phyloP scores from a whole-genome alignment of 148 eudicot species.

The Amaranthus palmeri region DNA sequence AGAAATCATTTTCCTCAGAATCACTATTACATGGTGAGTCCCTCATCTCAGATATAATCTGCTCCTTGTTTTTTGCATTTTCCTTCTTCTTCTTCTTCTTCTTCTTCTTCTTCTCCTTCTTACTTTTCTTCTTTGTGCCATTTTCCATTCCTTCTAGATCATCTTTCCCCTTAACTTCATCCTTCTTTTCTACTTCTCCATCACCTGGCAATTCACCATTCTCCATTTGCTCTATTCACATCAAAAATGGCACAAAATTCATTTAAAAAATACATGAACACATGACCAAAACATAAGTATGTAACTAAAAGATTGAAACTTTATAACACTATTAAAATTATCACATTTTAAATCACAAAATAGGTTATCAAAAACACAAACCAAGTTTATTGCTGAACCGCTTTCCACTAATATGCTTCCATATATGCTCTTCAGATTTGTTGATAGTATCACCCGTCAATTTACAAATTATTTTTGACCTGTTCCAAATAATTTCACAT shows the following conservation, averaged over 20 bases:
- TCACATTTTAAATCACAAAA: background rate
- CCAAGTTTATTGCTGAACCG: constrained; percentile 80
- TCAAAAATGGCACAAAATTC: background rate
- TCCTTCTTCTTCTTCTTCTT: constrained; percentile 28
- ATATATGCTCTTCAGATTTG: constrained; percentile 92
- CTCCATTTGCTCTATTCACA: constrained; percentile 66
- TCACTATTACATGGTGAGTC: constrained; percentile 44
- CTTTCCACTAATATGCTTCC: constrained; percentile 95
- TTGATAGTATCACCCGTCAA: constrained; percentile 72
- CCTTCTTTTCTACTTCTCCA: constrained; percentile 22
- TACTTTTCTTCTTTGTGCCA: constrained; percentile 31
- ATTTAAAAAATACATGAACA: background rate
- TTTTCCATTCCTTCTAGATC: constrained; percentile 30
- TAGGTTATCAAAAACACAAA: constrained; percentile 26
- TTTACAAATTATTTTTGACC: constrained; percentile 76
- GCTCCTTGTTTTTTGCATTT: constrained; percentile 32
- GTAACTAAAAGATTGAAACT: background rate
- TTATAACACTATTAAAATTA: background rate
- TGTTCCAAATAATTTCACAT: constrained; percentile 25
- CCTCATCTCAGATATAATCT: constrained; percentile 37
- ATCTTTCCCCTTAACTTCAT: constrained; percentile 26
- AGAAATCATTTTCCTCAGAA: constrained; percentile 59
- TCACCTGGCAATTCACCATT: constrained; percentile 35
- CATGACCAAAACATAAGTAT: background rate
- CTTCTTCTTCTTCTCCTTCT: constrained; percentile 42